Conservation (phyloP, 2,329 filamentous ascomycete genomes). For the Fusarium sp. region DNA sequence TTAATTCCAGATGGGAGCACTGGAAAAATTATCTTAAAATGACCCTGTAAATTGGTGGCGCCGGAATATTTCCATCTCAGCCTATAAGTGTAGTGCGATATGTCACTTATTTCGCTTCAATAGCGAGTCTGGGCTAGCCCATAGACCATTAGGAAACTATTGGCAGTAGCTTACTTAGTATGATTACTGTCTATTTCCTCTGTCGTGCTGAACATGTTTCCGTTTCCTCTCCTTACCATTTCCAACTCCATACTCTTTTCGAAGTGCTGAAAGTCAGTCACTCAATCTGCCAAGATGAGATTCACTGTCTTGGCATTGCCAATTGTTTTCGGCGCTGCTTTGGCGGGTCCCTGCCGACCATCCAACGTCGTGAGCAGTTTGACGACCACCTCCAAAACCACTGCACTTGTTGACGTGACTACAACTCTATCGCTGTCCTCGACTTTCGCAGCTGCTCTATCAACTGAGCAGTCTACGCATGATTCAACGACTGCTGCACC, state of each 20-base stretch:
- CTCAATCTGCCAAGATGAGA: neutral
- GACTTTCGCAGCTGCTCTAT: neutral
- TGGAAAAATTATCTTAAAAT: neutral
- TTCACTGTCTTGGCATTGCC: neutral
- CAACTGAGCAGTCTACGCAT: neutral
- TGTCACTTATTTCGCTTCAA: neutral
- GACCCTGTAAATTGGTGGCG: neutral
- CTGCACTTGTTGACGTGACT: neutral
- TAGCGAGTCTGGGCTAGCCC: neutral
- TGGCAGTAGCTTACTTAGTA: neutral
- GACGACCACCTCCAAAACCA: neutral
- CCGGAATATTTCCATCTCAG: neutral
- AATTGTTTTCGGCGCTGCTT: neutral
- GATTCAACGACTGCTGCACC: neutral
- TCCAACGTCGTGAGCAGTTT: neutral
- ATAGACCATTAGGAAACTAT: neutral
- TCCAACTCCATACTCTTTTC: neutral
- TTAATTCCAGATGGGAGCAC: neutral
- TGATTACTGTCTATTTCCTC: neutral
- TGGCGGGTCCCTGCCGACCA: neutral
- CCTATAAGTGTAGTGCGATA: neutral
- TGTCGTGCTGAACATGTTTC: neutral
- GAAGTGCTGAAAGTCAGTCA: neutral
- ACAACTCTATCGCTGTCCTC: too few relatives aligned
- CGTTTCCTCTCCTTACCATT: neutral